Evolutionary conservation across 495 filamentous ascomycete species (phyloP), one percentile per base, ranked within the genome.

Genomic region (Thermochaetoides thermophila): DNA sequence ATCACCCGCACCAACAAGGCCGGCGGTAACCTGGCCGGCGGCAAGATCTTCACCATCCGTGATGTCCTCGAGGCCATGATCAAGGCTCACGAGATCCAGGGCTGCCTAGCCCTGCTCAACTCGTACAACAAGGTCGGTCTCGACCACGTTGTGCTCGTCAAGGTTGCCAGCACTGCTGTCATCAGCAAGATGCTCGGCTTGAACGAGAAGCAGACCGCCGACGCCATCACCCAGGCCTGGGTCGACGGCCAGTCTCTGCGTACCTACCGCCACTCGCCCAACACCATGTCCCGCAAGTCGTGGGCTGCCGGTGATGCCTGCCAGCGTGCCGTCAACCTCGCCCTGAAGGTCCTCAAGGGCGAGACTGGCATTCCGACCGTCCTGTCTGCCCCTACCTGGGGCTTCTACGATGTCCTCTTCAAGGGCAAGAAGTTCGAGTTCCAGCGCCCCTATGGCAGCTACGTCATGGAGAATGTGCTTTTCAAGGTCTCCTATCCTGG

Each of bases 401-500:
- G 89, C 27, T 97, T 95, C 73, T 97, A 97, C 58, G 89, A 97
- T 53, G 85, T 94, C 35, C 68, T 87, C 35, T 97, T 97, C 69
- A 83, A 86, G 67, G 84, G 83, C 60, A 80, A 87, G 51, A 81
- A 80, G 54, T 97, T 97, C 60, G 61, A 82, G 55, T 96, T 94
- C 71, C 89, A 97, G 64, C 75, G 89, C 30, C 75, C 76, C 27
- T 97, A 96, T 51, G 89, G 86, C 45, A 87, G 79, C 69, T 97
- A 97, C 56, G 91, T 97, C 34, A 97, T 97, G 89, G 89, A 97
- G 73, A 97, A 96, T 53, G 81, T 97, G 29, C 79, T 97, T 29
- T 97, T 97, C 72, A 97, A 97, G 70, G 91, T 97, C 25, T 97
- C 89, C 19, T 94, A 92, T 53, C 85, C 85, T 50, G 81, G 80